Percentiles rank a stretch among this genome's conserved stretches.
Evolutionary conservation across 1,139 yeast species (phyloP).

Genomic region (Taphrina betulina): DNA sequence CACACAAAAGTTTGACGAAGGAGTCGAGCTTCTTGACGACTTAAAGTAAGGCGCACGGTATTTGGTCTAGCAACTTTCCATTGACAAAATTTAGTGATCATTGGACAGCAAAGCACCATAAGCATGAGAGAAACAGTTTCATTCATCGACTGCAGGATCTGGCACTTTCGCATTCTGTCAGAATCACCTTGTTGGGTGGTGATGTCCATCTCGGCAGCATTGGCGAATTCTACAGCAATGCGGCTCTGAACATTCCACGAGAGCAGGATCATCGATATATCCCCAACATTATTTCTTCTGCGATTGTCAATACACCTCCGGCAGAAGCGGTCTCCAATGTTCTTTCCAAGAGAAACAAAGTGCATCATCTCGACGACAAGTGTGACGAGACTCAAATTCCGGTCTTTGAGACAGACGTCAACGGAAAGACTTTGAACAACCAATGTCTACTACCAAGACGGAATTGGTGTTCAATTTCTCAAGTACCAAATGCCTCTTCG

Average conservation of each 20-base stretch:
- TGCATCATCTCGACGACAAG: conserved; percentile 31
- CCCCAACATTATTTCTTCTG: conserved; percentile 68
- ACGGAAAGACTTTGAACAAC: conserved; percentile 23
- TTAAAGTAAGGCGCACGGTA: conserved; percentile 53
- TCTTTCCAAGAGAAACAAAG: conserved; percentile 21
- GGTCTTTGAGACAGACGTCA: conserved; percentile 20
- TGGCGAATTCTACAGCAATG: conserved; percentile 60
- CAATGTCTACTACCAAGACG: conserved; percentile 29
- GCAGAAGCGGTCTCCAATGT: conserved; percentile 76
- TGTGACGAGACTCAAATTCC: conserved; percentile 31
- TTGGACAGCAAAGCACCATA: conserved; percentile 90
- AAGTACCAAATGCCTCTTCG: neutral
- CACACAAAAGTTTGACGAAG: conserved; percentile 28
- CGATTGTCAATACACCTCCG: conserved; percentile 90
- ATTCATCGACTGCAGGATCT: conserved; percentile 59
- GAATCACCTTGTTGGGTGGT: conserved; percentile 84
- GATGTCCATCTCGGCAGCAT: conserved; percentile 89
- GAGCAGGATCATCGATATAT: conserved; percentile 42
- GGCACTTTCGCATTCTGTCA: conserved; percentile 61
- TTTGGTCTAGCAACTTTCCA: conserved; percentile 83
- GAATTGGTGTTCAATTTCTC: conserved; percentile 24
- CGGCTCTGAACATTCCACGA: conserved; percentile 7
- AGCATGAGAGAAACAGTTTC: conserved; percentile 68
- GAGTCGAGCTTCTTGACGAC: conserved; percentile 58
- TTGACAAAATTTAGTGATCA: conserved; percentile 48